Conservation (phyloP, 352 stramenopile genomes). For the Halophytophthora polymorphica region DNA sequence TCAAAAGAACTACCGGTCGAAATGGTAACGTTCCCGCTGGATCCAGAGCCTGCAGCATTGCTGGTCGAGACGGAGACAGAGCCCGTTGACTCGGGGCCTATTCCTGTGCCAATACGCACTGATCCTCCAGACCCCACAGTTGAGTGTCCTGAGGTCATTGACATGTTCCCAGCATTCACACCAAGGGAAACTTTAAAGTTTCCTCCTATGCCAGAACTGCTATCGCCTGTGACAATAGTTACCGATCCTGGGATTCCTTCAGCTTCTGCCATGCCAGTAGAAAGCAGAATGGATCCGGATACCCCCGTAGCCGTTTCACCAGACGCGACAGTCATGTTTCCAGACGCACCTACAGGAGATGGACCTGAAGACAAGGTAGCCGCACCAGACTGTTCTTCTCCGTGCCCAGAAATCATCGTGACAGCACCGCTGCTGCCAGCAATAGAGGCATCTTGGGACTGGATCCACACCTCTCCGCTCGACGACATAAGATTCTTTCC, state of each 20-base stretch:
- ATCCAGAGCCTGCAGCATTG: conserved; percentile 6
- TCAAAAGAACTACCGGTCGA: conserved; percentile 21
- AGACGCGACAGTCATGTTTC: conserved; percentile 23
- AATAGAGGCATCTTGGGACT: conserved; percentile 27
- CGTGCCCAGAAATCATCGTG: conserved; percentile 21
- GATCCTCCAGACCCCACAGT: conserved; percentile 16
- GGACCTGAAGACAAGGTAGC: conserved; percentile 21
- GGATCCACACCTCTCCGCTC: conserved; percentile 40
- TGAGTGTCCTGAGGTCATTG: conserved; percentile 16
- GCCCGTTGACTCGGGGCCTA: conserved; percentile 16
- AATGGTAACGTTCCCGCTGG: conserved; percentile 12
- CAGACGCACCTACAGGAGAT: conserved; percentile 26
- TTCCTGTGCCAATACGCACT: conserved; percentile 13
- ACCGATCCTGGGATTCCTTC: conserved; percentile 22
- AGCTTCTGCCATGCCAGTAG: conserved; percentile 19
- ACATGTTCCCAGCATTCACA: conserved; percentile 26
- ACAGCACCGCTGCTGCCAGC: conserved; percentile 39
- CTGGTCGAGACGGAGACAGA: conserved; percentile 23
- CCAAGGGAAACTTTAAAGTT: conserved; percentile 27
- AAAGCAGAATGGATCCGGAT: conserved; percentile 27
- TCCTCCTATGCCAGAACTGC: conserved; percentile 21
- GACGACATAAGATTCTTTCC: conserved; percentile 41
- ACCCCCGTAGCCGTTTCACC: conserved; percentile 20
- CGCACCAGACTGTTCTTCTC: conserved; percentile 19
- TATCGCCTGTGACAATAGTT: conserved; percentile 22